phyloP scores from a whole-genome alignment of 805 yeast genomes.

The Saccharomyces jurei region DNA sequence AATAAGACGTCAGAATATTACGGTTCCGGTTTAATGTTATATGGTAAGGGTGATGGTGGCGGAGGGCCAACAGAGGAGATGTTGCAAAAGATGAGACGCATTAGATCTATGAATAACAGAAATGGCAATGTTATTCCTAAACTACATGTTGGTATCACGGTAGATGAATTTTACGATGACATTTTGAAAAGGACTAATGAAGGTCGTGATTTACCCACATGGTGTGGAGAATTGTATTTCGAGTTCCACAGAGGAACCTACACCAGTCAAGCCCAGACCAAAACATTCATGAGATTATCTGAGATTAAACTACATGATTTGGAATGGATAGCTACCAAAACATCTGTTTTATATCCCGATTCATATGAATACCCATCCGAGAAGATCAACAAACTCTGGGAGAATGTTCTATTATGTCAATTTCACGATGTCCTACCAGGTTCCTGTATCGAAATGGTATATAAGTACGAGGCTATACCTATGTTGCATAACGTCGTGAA shows the following conservation, averaged over 20 bases:
- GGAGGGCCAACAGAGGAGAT: conserved; percentile 95
- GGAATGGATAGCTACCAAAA: conserved; percentile 73
- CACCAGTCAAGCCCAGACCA: conserved; percentile 85
- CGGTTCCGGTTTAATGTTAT: conserved; percentile 72
- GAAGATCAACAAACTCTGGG: conserved; percentile 72
- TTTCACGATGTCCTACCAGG: conserved; percentile 99
- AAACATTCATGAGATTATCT: conserved; percentile 65
- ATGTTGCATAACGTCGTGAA: conserved; percentile 54
- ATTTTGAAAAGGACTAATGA: conserved; percentile 53
- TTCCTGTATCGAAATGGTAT: conserved; percentile 88
- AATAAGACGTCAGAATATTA: conserved; percentile 79
- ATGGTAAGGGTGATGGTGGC: conserved; percentile 97
- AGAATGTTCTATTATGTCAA: conserved; percentile 79
- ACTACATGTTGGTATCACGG: conserved; percentile 61
- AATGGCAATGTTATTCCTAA: conserved; percentile 69
- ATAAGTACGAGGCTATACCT: conserved; percentile 78
- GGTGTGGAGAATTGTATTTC: conserved; percentile 90
- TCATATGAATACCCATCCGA: conserved; percentile 64
- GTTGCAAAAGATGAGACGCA: conserved; percentile 86
- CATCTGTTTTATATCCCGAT: conserved; percentile 43
- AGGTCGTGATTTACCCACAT: conserved; percentile 66
- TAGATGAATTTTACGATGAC: conserved; percentile 71
- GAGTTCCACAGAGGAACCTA: conserved; percentile 97
- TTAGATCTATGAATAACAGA: conserved; percentile 78
- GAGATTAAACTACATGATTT: conserved; percentile 78